Conservation (phyloP, 352 stramenopile species). For the Phytophthora cryptogea region DNA sequence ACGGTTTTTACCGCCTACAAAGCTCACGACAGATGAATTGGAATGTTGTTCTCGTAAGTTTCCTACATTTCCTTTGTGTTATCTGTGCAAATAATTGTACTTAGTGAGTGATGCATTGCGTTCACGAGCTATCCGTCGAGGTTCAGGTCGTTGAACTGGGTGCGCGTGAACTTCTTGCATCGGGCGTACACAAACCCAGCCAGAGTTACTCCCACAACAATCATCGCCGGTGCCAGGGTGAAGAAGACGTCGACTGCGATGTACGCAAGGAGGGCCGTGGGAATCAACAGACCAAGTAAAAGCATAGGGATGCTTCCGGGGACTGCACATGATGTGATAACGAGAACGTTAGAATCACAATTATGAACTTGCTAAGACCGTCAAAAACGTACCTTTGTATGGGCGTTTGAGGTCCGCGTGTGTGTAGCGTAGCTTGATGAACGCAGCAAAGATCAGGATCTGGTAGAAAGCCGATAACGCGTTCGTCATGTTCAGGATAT, state of each 20-base stretch:
- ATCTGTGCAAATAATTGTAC: no score
- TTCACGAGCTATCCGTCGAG: conserved; percentile 18
- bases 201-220: conserved; percentile 45
- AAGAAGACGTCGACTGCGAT: conserved; percentile 38
- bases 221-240: conserved; percentile 32
- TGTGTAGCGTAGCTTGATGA: conserved; percentile 86
- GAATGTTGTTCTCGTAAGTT: no score
- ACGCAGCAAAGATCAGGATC: conserved; percentile 88
- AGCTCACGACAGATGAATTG: no score
- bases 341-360: background rate
- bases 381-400: conserved; percentile 35
- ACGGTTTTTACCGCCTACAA: no score
- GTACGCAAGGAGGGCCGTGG: conserved; percentile 44
- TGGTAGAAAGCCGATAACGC: conserved; percentile 88
- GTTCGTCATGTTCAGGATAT: conserved; percentile 89
- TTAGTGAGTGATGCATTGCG: conserved; percentile 13
- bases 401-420: conserved; percentile 35
- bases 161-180: conserved; percentile 50
- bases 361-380: background rate
- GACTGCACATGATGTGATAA: conserved; percentile 16
- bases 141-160: conserved; percentile 44
- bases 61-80: no score
- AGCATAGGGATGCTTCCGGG: conserved; percentile 40
- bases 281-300: conserved; percentile 38
- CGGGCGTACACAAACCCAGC: conserved; percentile 41